These are phyloP conservation scores for Limtongia smithiae DNA, from an alignment of 805 yeast species.

Conservation along the genomic window DNA sequence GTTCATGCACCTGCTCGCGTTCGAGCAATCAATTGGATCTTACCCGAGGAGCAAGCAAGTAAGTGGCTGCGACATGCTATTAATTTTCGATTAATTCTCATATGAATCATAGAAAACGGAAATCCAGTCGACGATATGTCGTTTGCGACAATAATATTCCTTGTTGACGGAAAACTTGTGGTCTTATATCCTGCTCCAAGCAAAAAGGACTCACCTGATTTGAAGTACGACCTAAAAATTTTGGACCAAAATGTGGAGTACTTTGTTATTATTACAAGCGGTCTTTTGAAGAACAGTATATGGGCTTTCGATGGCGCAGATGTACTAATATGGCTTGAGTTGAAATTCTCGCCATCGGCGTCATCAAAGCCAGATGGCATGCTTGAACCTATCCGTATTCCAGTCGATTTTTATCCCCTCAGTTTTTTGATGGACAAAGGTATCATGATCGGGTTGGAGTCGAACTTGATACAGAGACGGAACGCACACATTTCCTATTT, in stretches of 20 bases:
- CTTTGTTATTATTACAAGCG: constrained; percentile 33
- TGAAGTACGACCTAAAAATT: constrained; percentile 31
- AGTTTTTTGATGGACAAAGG: constrained; percentile 48
- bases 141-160: constrained; percentile 33
- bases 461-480: constrained; percentile 40
- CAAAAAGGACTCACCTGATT: constrained; percentile 5
- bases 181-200: constrained; percentile 28
- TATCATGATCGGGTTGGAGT: constrained; percentile 49
- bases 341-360: constrained; percentile 4
- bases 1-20: constrained; percentile 41
- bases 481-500: constrained; percentile 37
- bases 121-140: constrained; percentile 28
- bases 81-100: not conserved
- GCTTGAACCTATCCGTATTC: constrained; percentile 32
- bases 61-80: not conserved
- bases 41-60: constrained; percentile 30
- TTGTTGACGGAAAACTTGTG: constrained; percentile 41
- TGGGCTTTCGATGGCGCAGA: constrained; percentile 45
- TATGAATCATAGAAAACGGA: constrained; percentile 12
- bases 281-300: constrained; percentile 32
- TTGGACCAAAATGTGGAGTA: constrained; percentile 40
- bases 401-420: constrained; percentile 50
- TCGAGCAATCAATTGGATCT: constrained; percentile 37
- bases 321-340: constrained; percentile 29
- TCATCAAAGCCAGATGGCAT: constrained; percentile 7